Evolutionary conservation across 2,329 filamentous ascomycete genomes (phyloP), one percentile per base, ranked within the genome.

Genomic region (Xylariaceae sp.): DNA sequence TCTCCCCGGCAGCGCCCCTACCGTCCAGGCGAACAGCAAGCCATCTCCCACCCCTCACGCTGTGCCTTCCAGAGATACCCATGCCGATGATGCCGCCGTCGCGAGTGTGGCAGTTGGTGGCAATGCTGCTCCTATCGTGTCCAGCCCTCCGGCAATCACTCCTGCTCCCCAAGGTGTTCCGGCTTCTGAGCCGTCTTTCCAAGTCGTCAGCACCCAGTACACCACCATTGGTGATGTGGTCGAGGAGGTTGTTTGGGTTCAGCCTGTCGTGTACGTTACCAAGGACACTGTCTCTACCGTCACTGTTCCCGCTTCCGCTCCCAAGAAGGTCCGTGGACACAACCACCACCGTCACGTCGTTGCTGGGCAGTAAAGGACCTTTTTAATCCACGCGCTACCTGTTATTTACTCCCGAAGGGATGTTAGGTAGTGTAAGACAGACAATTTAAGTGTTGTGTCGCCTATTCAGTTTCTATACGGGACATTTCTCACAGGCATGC

Each of bases 241-340:
- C 9, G 74, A 74, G 58, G 77, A 84, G 70, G 75, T 86, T 27
- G 67, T 83, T 9, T 81, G 79, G 76, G 76, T 80, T 50, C 74
- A 84, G 69, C 74, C 79, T 45, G 64, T 76, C 3, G 74, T 83
- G 31, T 81, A 76, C 50, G 77, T 81, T 12, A 82, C 78, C 0
- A 69, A 76, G 52, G 66, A 73, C 30, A 64, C 71, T 11, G 71
- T 73, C 29, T 67, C 70, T 27, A 74, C 73, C 2, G 68, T 72
- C 2, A 76, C 76, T 2, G 67, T 72, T 4, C 76, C 76, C 0
- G 68, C 74, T 8, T 67, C 69, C 30, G 66, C 70, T 6, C 50
- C 61, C 19, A 69, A 67, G 39, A 57, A 66, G 8, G 67, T 66
- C 30, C 67, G 65, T n/a, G 62, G 64, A 37, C 72, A 75, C 56